phyloP scores from a whole-genome alignment of 176 grass and related monocot species.

The Alopecurus myosuroides region DNA sequence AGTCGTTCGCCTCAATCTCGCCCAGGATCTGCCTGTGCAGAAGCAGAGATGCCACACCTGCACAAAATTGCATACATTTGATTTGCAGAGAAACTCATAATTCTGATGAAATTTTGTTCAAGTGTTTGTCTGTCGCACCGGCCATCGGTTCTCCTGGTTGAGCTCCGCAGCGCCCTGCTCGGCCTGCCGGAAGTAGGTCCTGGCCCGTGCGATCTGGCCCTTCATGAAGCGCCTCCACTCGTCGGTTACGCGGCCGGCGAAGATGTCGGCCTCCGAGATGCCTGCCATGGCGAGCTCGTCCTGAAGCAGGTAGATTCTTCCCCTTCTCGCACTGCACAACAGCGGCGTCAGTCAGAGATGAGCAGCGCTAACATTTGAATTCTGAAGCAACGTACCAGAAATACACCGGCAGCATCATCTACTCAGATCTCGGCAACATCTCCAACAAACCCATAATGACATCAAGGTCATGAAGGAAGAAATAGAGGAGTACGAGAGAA shows the following conservation, averaged over 20 bases:
- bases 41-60: no score
- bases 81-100: no score
- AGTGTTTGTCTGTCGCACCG: slow-evolving; percentile 65
- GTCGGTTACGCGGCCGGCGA: slow-evolving; percentile 59
- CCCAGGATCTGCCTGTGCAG: no score
- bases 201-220: slow-evolving; percentile 61
- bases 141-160: slow-evolving; percentile 87
- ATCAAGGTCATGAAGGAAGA: no score
- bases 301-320: slow-evolving; percentile 79
- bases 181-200: slow-evolving; percentile 62
- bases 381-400: neutral
- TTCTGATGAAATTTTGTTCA: no score
- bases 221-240: slow-evolving; percentile 79
- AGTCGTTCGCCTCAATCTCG: no score
- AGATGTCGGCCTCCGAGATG: slow-evolving; percentile 79
- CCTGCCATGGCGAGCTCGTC: slow-evolving; percentile 74
- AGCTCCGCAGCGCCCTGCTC: slow-evolving; percentile 72
- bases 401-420: no score
- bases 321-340: slow-evolving; percentile 58
- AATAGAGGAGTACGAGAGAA: no score
- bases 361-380: neutral
- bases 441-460: no score
- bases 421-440: no score
- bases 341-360: neutral
- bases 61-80: no score